Evolutionary conservation across 495 filamentous ascomycete genomes (phyloP).

Genomic region (Glarea lozoyensis): DNA sequence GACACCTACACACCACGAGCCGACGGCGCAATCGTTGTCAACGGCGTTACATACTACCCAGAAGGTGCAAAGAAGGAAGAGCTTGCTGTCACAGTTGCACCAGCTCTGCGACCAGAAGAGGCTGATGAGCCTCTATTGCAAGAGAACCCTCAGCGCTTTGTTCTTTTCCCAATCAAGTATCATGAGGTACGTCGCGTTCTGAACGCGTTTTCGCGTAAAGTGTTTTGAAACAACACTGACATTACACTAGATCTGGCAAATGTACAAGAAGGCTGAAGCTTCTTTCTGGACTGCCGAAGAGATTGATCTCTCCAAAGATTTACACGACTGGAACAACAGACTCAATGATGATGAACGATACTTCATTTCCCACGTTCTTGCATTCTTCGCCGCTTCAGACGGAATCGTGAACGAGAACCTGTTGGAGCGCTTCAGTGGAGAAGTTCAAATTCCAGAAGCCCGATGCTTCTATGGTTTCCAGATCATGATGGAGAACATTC

Average conservation of each 20-base stretch:
- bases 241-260: constrained; percentile 83
- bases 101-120: constrained; percentile 61
- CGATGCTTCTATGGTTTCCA: constrained; percentile 99
- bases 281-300: constrained; percentile 99
- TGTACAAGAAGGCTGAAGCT: constrained; percentile 99
- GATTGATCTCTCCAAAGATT: constrained; percentile 97
- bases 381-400: constrained; percentile 99
- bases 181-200: constrained; percentile 74
- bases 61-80: no score
- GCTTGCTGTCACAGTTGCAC: constrained; percentile 40
- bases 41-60: no score
- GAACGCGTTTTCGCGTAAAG: constrained; percentile 58
- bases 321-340: constrained; percentile 97
- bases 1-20: no score
- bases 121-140: constrained; percentile 83
- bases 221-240: constrained; percentile 33
- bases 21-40: no score
- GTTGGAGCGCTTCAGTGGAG: constrained; percentile 91
- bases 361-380: constrained; percentile 97
- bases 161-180: constrained; percentile 98
- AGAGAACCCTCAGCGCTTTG: constrained; percentile 94
- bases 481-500: constrained; percentile 99
- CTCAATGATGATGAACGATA: constrained; percentile 94
- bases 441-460: constrained; percentile 95
- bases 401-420: constrained; percentile 99